phyloP scores from a whole-genome alignment of 2,329 filamentous ascomycete genomes.

The Zelopaecilomyces penicillatus region DNA sequence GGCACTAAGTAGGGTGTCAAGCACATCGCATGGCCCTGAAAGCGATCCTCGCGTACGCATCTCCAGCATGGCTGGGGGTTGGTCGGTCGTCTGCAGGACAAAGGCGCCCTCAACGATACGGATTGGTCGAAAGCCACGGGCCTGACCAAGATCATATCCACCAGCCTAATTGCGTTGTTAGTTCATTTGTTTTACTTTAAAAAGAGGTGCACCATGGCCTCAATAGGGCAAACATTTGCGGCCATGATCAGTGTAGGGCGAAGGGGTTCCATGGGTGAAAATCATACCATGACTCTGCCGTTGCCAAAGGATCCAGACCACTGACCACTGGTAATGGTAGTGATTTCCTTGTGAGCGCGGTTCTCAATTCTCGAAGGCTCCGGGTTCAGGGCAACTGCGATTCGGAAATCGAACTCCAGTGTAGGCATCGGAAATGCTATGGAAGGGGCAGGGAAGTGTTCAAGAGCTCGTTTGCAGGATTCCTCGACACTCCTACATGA shows the following conservation, averaged over 20 bases:
- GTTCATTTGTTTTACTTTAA: slow-evolving; percentile 12
- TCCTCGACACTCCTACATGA: slow-evolving; percentile 26
- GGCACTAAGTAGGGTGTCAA: slow-evolving; percentile 31
- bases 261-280: too few species aligned
- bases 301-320: slow-evolving; percentile 43
- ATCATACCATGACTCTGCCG: slow-evolving; percentile 35
- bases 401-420: slow-evolving; percentile 42
- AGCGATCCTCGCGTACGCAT: slow-evolving; percentile 40
- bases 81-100: slow-evolving; percentile 39
- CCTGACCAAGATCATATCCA: slow-evolving; percentile 34
- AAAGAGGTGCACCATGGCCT: too few species aligned
- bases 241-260: too few species aligned
- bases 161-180: slow-evolving; percentile 23
- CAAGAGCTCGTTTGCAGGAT: slow-evolving; percentile 28
- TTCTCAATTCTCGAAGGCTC: slow-evolving; percentile 34
- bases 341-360: slow-evolving; percentile 39
- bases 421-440: slow-evolving; percentile 37
- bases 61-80: slow-evolving; percentile 36
- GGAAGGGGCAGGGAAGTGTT: slow-evolving; percentile 33
- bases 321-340: slow-evolving; percentile 36
- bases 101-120: slow-evolving; percentile 41
- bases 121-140: slow-evolving; percentile 31
- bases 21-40: slow-evolving; percentile 36
- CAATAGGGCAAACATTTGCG: too few species aligned
- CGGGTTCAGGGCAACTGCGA: slow-evolving; percentile 37